phyloP scores from a whole-genome alignment of 768 basidiomycete genomes.

The Leccinum truebloodii region DNA sequence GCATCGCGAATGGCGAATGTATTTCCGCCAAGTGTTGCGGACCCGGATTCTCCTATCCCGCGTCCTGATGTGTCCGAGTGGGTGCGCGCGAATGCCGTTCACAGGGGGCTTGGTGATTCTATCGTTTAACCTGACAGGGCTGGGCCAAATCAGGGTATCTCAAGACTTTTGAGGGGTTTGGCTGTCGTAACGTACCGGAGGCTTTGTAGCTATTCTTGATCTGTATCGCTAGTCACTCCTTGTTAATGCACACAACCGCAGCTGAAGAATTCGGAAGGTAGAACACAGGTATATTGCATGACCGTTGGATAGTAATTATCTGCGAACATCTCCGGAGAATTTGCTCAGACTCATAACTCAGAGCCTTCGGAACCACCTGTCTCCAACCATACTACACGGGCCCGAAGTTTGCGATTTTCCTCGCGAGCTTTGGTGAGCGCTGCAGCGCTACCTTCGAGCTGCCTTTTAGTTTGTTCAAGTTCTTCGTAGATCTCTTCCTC shows the following conservation, averaged over 20 bases:
- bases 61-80: constrained; percentile 52
- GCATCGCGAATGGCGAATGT: constrained; percentile 18
- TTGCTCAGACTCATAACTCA: constrained; percentile 29
- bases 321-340: constrained; percentile 14
- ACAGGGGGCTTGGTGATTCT: constrained; percentile 17
- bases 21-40: constrained; percentile 43
- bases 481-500: constrained; percentile 54
- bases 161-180: neutral
- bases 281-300: constrained; percentile 11
- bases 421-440: constrained; percentile 46
- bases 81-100: constrained; percentile 46
- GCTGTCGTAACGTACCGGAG: neutral
- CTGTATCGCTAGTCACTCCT: constrained; percentile 19
- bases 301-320: constrained; percentile 5
- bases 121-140: constrained; percentile 10
- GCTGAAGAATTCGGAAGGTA: constrained; percentile 13
- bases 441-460: constrained; percentile 46
- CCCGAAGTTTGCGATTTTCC: constrained; percentile 57
- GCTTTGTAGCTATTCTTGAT: neutral
- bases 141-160: constrained; percentile 5
- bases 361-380: constrained; percentile 37
- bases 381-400: constrained; percentile 37
- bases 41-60: constrained; percentile 60
- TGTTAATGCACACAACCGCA: neutral
- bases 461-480: constrained; percentile 48